Conservation (phyloP, 2,329 filamentous ascomycete species). For the Calonectria leucothoes region DNA sequence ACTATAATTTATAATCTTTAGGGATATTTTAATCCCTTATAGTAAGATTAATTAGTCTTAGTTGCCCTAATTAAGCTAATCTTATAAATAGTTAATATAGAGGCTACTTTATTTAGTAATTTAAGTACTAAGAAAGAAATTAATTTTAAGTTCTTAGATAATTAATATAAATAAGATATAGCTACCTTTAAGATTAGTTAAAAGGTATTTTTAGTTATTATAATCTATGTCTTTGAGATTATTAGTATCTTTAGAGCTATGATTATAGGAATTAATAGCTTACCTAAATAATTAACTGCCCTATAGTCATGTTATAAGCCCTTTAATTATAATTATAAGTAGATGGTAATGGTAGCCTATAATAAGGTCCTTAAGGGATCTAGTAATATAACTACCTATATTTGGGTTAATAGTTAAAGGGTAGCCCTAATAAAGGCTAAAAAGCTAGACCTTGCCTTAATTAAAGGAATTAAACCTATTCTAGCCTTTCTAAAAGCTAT, state of each 20-base stretch:
- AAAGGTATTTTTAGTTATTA: neutral
- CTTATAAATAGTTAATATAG: too few relatives aligned
- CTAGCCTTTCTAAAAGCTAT: neutral
- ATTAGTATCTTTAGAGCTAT: neutral
- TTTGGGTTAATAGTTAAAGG: neutral
- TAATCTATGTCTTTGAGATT: neutral
- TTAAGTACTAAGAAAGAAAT: neutral
- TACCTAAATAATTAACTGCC: neutral
- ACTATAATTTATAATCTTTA: too few relatives aligned
- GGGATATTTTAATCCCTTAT: too few relatives aligned
- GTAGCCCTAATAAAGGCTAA: neutral
- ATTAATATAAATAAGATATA: neutral
- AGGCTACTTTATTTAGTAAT: too few relatives aligned
- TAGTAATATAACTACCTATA: neutral
- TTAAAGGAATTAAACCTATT: neutral
- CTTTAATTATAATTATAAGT: neutral
- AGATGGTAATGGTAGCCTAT: neutral
- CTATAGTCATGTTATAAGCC: neutral
- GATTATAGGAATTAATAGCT: neutral
- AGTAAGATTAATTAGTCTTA: too few relatives aligned
- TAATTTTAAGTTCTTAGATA: neutral
- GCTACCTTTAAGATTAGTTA: neutral
- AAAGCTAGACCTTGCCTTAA: neutral
- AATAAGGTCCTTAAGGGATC: neutral
- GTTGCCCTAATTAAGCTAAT: too few relatives aligned